Conservation (phyloP, 192 early-diverging fungal species). For the Chytriomyces hyalinus region DNA sequence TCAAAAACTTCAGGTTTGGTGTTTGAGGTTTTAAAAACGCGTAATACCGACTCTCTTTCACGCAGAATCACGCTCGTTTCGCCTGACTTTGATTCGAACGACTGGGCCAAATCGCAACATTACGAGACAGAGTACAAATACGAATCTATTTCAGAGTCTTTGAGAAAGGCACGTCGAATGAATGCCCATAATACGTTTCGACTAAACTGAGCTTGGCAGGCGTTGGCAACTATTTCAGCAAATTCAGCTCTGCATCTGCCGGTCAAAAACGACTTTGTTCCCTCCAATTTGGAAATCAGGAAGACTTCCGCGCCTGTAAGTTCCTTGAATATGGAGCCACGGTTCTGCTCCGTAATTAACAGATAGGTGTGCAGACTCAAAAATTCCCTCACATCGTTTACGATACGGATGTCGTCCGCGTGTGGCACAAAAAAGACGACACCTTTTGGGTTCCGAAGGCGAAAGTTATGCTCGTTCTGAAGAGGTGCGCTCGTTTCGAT, state of each 20-base stretch:
- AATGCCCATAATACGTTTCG: conserved; percentile 73
- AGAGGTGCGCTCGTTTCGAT: conserved; percentile 25
- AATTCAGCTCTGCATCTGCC: conserved; percentile 73
- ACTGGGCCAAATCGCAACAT: conserved; percentile 70
- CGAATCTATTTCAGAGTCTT: conserved; percentile 56
- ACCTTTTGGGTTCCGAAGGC: conserved; percentile 90
- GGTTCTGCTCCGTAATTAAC: too few relatives aligned
- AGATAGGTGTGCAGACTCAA: neutral
- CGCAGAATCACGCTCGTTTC: conserved; percentile 42
- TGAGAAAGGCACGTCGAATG: conserved; percentile 60
- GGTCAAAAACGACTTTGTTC: conserved; percentile 83
- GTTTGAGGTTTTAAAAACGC: conserved; percentile 10
- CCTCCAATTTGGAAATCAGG: conserved; percentile 75
- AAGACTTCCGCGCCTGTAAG: conserved; percentile 13
- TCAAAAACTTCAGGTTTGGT: conserved; percentile 61
- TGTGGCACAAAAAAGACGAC: conserved; percentile 97
- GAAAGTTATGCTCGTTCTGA: conserved; percentile 70
- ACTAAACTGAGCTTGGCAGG: neutral
- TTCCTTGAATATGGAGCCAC: neutral
- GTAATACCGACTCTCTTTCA: too few relatives aligned
- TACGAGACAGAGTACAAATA: conserved; percentile 83
- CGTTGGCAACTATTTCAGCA: conserved; percentile 24
- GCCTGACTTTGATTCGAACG: conserved; percentile 45
- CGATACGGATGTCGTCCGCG: conserved; percentile 62
- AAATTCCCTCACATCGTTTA: conserved; percentile 61